Conservation (phyloP, 176 grass and related monocot species). For the Carex pumila region DNA sequence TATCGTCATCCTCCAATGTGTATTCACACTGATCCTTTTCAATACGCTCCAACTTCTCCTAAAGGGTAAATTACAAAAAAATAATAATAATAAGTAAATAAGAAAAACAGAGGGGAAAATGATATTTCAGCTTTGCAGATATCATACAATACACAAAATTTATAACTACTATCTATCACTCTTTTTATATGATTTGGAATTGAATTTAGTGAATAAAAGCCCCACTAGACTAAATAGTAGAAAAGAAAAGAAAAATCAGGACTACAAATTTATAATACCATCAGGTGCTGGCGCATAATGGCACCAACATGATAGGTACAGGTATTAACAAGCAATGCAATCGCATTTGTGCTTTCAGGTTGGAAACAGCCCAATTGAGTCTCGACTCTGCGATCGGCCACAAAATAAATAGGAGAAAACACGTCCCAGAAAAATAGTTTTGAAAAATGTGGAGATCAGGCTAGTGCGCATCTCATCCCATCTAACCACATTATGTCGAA, state of each 20-base stretch:
- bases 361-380: background rate
- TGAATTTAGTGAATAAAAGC: background rate
- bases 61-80: background rate
- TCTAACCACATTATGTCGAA: background rate
- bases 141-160: background rate
- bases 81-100: background rate
- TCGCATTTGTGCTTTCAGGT: background rate
- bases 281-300: background rate
- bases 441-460: background rate
- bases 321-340: background rate
- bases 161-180: background rate
- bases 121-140: background rate
- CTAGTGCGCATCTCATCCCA: background rate
- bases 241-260: background rate
- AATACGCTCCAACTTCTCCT: conserved; percentile 80
- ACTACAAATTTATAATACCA: background rate
- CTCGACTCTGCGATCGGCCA: background rate
- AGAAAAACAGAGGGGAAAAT: background rate
- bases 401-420: background rate
- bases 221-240: background rate
- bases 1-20: conserved; percentile 90
- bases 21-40: conserved; percentile 92
- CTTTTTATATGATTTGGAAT: background rate
- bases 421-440: background rate
- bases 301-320: background rate